Evolutionary conservation across 2,329 filamentous ascomycete species (phyloP), one percentile per base, ranked within the genome.

Genomic region (Penicillium sp.): DNA sequence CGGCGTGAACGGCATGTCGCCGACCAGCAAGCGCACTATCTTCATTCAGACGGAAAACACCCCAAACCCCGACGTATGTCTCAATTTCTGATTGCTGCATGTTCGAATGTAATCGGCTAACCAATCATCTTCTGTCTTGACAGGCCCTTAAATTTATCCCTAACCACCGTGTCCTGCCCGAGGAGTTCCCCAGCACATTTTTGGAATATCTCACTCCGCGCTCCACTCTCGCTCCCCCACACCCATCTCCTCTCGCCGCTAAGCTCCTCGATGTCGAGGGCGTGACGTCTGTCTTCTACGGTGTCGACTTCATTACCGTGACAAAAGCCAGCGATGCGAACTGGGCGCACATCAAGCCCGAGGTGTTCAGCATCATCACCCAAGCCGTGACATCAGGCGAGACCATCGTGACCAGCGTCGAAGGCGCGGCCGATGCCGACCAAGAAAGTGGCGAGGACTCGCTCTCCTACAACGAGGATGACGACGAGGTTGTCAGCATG

Each of bases 31-130:
- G 56, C 87, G 93, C 61, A 92, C 86, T 22, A 96, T 99, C 75
- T 99, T 97, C 80, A 99, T 99, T 70, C 94, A 99, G 77, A 97
- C 93, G 5, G 93, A 97, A 71, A 85, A 83, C 62, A 99, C 94
- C 1, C 94, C 94, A 24, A 99, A 99, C 76, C 82, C 86, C n/a
- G 92, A 97, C 78, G 92, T 85, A 70, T 65, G 77, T 72, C 36
- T 18, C 18, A 38, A 5, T 18, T n/a, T 21, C 13, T 38, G 38
- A n/a, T 40, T 24, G n/a, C 32, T 14, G 21, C 11, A 14, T 14
- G 1, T 29, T 27, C 3, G 8, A 48, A 31, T 18, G 7, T 8
- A 8, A 21, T 11, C 4, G 1, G 14, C 31, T 53, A 2, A 49
- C 38, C 11, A 27, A 1, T 29, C 0, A 3, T 49, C 10, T 13